Evolutionary conservation across 371 early-diverging fungal genomes (phyloP), one percentile per base, ranked within the genome.

Genomic region (Smittium culicis): DNA sequence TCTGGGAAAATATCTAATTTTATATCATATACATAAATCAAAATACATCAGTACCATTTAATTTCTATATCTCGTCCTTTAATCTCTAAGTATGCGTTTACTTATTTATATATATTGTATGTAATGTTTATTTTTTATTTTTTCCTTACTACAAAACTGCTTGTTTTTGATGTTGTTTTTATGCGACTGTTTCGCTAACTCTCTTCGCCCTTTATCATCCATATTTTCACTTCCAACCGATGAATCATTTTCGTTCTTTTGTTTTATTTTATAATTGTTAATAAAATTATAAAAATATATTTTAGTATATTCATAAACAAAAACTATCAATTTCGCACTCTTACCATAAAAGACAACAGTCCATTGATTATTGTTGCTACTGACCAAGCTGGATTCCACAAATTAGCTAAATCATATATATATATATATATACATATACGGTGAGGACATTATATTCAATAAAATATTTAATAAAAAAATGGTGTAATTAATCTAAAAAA

Each of bases 301-400:
- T 59, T 25, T 8, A 14, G 60, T 28, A 25, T 11, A 28, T n/a
- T n/a, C n/a, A n/a, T n/a, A n/a, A n/a, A n/a, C n/a, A n/a, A n/a
- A n/a, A n/a, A n/a, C n/a, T n/a, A n/a, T n/a, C n/a, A n/a, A n/a
- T n/a, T n/a, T n/a, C n/a, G n/a, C n/a, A 62, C 3, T 14, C 30
- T 62, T 68, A 92, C 92, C 98, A 98, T 98, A 74, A 98, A 98
- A 64, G 89, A 88, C 70, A 96, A 75, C 60, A 96, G 76, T 2
- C 98, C 98, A 66, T 88, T 94, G 65, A 98, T 76, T 64, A 98
- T 96, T 0, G 96, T 94, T 2, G 93, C 78, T 8, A 96, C 95
- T 54, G 91, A 90, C 98, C 96, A 96, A 63, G 91, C 89, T 1
- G 96, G 96, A 75, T 96, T 98, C 98, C 96, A 98, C 35, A 87